Evolutionary conservation across 1,284 basidiomycete genomes (phyloP).

Genomic region (Ustilago crameri): DNA sequence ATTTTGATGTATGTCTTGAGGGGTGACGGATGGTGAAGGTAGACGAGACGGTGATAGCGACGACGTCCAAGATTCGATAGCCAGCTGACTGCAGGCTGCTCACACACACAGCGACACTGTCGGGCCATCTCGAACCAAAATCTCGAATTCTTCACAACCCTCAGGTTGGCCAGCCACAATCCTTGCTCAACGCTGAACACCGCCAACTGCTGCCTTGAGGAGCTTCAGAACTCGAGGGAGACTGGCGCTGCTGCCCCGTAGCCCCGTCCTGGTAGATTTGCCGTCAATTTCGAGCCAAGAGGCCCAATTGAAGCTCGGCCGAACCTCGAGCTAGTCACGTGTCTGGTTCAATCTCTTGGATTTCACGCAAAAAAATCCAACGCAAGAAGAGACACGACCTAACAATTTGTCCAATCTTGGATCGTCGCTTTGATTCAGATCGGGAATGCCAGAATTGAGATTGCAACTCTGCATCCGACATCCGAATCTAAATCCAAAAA

Average conservation of each 20-base stretch:
- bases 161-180: too few relatives aligned
- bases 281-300: too few relatives aligned
- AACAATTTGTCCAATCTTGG: not conserved
- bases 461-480: not conserved
- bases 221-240: too few relatives aligned
- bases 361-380: too few relatives aligned
- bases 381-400: too few relatives aligned
- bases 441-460: not conserved
- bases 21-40: conserved; percentile 44
- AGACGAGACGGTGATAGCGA: conserved; percentile 38
- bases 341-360: too few relatives aligned
- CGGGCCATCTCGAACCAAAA: not conserved
- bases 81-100: conserved; percentile 4
- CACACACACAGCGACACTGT: not conserved
- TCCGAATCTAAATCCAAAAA: not conserved
- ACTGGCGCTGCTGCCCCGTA: too few relatives aligned
- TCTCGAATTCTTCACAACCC: conserved; percentile 1
- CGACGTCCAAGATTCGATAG: conserved; percentile 14
- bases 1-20: conserved; percentile 55
- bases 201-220: too few relatives aligned
- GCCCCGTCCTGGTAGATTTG: too few relatives aligned
- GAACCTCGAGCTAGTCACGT: too few relatives aligned
- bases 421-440: not conserved
- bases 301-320: too few relatives aligned
- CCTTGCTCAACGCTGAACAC: too few relatives aligned